Conservation (phyloP, 495 filamentous ascomycete species). For the Delitschia confertaspora region DNA sequence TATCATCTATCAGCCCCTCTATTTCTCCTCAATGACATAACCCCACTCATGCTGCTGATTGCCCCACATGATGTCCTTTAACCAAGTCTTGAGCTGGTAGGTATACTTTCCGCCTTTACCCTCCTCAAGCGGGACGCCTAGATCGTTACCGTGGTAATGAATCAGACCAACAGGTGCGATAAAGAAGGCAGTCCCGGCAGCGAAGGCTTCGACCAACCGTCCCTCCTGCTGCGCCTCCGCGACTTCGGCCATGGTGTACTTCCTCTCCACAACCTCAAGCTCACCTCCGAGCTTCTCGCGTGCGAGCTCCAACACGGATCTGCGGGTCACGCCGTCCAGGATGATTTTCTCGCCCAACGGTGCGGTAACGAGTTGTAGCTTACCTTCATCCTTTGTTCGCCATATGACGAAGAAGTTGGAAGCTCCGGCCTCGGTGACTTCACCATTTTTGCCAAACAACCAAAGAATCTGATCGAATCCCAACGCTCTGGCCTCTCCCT, state of each 20-base stretch:
- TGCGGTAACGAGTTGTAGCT: constrained; percentile 70
- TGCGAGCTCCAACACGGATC: constrained; percentile 67
- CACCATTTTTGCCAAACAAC: constrained; percentile 66
- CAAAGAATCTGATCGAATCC: constrained; percentile 89
- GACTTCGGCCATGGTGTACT: constrained; percentile 73
- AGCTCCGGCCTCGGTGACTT: constrained; percentile 86
- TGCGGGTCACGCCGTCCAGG: constrained; percentile 72
- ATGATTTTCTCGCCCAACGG: constrained; percentile 74
- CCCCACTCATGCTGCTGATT: constrained; percentile 71
- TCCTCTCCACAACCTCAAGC: constrained; percentile 66
- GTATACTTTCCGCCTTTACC: constrained; percentile 56
- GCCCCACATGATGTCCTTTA: constrained; percentile 80
- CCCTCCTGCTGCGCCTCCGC: constrained; percentile 64
- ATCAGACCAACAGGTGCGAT: constrained; percentile 67
- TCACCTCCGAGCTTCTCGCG: constrained; percentile 51
- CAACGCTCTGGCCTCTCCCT: constrained; percentile 55
- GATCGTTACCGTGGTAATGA: constrained; percentile 59
- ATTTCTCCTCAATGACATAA: constrained; percentile 58
- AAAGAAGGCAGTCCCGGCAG: constrained; percentile 84
- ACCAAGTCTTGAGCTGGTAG: constrained; percentile 62
- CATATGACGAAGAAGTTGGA: constrained; percentile 87
- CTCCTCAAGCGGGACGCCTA: constrained; percentile 54
- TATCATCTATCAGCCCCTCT: not conserved
- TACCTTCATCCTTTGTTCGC: constrained; percentile 54
- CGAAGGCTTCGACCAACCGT: constrained; percentile 74